These are phyloP conservation scores for Sugiyamaella xylanicola DNA, from an alignment of 1,139 yeast genomes.

Conservation along the genomic window DNA sequence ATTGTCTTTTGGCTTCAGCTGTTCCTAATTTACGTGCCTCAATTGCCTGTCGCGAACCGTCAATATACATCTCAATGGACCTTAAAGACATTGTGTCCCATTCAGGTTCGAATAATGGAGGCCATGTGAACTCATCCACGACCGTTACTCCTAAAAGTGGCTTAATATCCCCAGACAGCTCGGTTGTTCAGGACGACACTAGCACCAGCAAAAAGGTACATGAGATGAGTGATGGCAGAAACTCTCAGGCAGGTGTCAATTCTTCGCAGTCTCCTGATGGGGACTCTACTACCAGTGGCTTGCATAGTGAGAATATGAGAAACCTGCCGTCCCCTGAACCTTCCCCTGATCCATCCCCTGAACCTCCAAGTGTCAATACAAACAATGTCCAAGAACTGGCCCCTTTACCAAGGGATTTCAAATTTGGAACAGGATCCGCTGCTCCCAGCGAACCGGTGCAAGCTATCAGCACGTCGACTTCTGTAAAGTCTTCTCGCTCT, in stretches of 20 bases:
- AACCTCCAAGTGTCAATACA: no score
- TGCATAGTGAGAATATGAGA: constrained; percentile 6
- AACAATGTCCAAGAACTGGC: background rate
- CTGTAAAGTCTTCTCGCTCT: background rate
- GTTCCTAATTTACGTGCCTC: no score
- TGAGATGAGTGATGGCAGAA: background rate
- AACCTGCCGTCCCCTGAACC: constrained; percentile 30
- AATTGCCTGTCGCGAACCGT: background rate
- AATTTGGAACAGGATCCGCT: background rate
- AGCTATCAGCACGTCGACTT: background rate
- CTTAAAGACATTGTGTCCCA: constrained; percentile 22
- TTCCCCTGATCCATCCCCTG: constrained; percentile 23
- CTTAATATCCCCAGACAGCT: constrained; percentile 18
- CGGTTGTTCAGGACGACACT: background rate
- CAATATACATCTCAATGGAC: background rate
- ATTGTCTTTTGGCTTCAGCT: no score
- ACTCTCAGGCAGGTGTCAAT: no score
- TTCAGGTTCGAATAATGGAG: constrained; percentile 4
- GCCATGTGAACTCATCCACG: background rate
- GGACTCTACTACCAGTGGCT: background rate
- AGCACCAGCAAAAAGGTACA: background rate
- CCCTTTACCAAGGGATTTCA: background rate
- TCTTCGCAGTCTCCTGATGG: no score
- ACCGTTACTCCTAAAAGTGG: constrained; percentile 10
- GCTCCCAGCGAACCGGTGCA: background rate